Percentiles rank a stretch among this genome's conserved stretches.
phyloP scores from a whole-genome alignment of 2,329 filamentous ascomycete genomes.

The Beauveria pseudobassiana region DNA sequence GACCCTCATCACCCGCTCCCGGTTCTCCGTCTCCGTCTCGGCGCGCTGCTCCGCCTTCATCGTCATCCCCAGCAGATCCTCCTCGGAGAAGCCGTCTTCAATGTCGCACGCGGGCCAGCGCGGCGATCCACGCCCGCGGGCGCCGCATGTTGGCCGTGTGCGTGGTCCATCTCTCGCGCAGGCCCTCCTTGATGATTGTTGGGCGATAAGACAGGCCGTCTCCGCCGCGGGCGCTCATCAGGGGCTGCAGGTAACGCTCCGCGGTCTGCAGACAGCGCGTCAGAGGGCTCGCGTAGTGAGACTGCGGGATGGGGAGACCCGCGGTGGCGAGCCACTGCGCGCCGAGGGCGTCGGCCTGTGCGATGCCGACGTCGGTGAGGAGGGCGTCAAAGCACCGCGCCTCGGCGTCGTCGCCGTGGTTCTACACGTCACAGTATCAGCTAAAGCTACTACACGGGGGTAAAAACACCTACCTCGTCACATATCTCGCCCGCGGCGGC shows the following conservation, averaged over 20 bases:
- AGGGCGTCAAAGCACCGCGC: constrained; percentile 35
- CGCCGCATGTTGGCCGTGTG: constrained; percentile 56
- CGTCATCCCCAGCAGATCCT: constrained; percentile 44
- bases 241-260: constrained; percentile 38
- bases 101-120: constrained; percentile 44
- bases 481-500: constrained; percentile 49
- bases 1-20: constrained; percentile 31
- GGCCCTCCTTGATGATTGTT: constrained; percentile 47
- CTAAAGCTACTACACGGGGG: no score
- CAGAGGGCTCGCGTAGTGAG: constrained; percentile 51
- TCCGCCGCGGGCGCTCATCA: constrained; percentile 26
- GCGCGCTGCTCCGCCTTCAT: constrained; percentile 34
- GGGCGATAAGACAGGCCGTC: constrained; percentile 35
- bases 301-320: constrained; percentile 44
- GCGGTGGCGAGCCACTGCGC: constrained; percentile 41
- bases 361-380: constrained; percentile 44
- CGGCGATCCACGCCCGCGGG: constrained; percentile 37
- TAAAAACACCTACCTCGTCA: constrained; percentile 31
- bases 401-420: constrained; percentile 29
- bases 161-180: constrained; percentile 51
- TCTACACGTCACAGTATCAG: constrained; percentile 15
- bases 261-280: constrained; percentile 52
- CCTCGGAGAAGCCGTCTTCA: constrained; percentile 47
- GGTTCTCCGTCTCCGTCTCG: constrained; percentile 43
- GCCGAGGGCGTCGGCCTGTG: constrained; percentile 45